Evolutionary conservation across 371 early-diverging fungal genomes (phyloP), one percentile per base, ranked within the genome.

Genomic region (Cladochytrium tenue): DNA sequence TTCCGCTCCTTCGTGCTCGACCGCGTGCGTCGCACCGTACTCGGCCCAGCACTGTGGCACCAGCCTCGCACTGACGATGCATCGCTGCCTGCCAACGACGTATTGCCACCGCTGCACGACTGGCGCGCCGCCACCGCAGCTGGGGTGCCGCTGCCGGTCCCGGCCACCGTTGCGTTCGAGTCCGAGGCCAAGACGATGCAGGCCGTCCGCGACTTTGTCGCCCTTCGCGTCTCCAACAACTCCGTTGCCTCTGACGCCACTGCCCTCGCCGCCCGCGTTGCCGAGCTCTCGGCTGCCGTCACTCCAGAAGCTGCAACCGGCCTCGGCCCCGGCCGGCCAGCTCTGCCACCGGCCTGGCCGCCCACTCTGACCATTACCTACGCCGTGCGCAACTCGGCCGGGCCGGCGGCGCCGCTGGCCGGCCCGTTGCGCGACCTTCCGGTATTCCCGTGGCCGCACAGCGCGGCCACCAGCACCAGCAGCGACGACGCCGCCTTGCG

Each of bases 1-100:
- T 69, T 64, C 60, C 52, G 64, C 1, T 25, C 31, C 13, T 69
- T 69, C 35, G 52, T 69, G 70, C 17, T 64, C n/a, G 64, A 59
- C 25, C 60, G 70, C n/a, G 32, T 20, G 5, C 32, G 56, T 20
- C 23, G 53, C 10, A 27, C 53, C 27, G 62, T 62, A 5, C 51
- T 62, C 28, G 62, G 62, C 13, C 27, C 27, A 7, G 23, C 10
- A 10, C 7, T 17, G 55, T 53, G 17, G 23, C 10, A 10, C 17
- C 10, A 26, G 27, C 7, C 7, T 26, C 55, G 27, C 55, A 10
- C 7, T 26, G 27, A 23, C 55, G 23, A 53, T 7, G 7, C 17
- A 7, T 17, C 27, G 55, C 7, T 25, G 55, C 55, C 17, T 7
- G 10, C 27, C 25, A 43, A 7, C 43, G 13, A 7, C 43, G 43